These are phyloP conservation scores for Polyporus arcularius DNA, from an alignment of 768 basidiomycete species.

Conservation along the genomic window DNA sequence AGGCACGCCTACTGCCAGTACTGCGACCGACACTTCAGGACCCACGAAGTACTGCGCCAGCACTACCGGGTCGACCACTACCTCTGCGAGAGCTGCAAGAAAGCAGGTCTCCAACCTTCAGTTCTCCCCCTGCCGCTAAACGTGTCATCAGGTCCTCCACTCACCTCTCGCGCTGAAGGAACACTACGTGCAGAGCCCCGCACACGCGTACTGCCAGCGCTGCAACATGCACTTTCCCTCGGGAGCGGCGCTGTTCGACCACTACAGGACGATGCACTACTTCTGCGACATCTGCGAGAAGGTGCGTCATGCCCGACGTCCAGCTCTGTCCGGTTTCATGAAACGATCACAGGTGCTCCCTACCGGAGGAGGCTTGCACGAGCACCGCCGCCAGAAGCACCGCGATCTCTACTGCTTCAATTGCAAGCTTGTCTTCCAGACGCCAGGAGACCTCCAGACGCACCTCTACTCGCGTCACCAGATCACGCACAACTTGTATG, in stretches of 20 bases:
- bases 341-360: slow-evolving; percentile 35
- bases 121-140: background rate
- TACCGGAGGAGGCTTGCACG: slow-evolving; percentile 39
- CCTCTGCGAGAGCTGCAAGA: no score
- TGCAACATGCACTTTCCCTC: slow-evolving; percentile 48
- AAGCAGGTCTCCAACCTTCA: no score
- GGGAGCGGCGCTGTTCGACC: slow-evolving; percentile 40
- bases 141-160: slow-evolving; percentile 30
- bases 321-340: no score
- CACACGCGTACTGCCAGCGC: slow-evolving; percentile 52
- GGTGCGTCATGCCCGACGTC: no score
- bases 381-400: slow-evolving; percentile 29
- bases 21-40: slow-evolving; percentile 47
- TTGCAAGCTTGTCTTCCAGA: slow-evolving; percentile 47
- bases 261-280: slow-evolving; percentile 42
- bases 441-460: slow-evolving; percentile 34
- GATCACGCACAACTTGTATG: no score
- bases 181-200: slow-evolving; percentile 53
- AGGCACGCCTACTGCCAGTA: slow-evolving; percentile 52
- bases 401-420: slow-evolving; percentile 40
- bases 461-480: no score
- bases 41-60: slow-evolving; percentile 29
- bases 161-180: slow-evolving; percentile 40
- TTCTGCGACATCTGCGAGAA: slow-evolving; percentile 44
- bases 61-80: slow-evolving; percentile 35